Base-by-base conservation (phyloP, 371 early-diverging fungal species). In the Mucor mucedo region DNA sequence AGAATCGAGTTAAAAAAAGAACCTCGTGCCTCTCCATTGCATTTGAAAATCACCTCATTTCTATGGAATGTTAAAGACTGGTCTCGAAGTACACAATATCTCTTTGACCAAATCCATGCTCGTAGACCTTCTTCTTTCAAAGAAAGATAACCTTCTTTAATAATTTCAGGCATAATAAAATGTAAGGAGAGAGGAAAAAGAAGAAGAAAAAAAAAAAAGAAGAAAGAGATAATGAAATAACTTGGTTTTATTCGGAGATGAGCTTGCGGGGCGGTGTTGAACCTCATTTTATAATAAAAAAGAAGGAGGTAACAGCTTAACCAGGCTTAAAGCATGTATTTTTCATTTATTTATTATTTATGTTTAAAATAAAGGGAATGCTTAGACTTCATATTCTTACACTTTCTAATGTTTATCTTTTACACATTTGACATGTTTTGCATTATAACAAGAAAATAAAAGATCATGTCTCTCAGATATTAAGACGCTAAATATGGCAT, bases 31-130 rank as follows among this genome's bases (percentile, higher is more conserved):
- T 1, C 14, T 6, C 10, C 10, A 42, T 13, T 6, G 42, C 4
- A 4, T 10, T n/a, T 4, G 6, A 7, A 9, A 2, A 28, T 60
- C 73, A 91, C 92, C 89, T 96, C 95, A 78, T 90, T 94, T 45
- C 91, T 82, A 75, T 97, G 95, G 66, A 96, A 92, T 32, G 96
- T 92, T 45, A 96, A 83, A 5, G 95, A 94, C 71, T 90, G 88
- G 66, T 92, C 91, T 63, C 94, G 81, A 13, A 97, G 80, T 16
- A 95, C 82, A 66, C 92, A 84, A 85, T 92, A 96, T 60, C 95
- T 76, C 77, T 94, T 95, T 42, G 91, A 87, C 97, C 97, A 97
- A 66, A 93, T 84, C 82, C 93, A 95, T 58, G 89, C 86, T 59
- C 86, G 72, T 53, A 93, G 73, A 39, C 92, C 91, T 56, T 91